A percentile compares a stretch with the other conserved stretches of the same genome.
Conservation (phyloP, 2,329 filamentous ascomycete genomes). For the Talaromyces atroroseus region DNA sequence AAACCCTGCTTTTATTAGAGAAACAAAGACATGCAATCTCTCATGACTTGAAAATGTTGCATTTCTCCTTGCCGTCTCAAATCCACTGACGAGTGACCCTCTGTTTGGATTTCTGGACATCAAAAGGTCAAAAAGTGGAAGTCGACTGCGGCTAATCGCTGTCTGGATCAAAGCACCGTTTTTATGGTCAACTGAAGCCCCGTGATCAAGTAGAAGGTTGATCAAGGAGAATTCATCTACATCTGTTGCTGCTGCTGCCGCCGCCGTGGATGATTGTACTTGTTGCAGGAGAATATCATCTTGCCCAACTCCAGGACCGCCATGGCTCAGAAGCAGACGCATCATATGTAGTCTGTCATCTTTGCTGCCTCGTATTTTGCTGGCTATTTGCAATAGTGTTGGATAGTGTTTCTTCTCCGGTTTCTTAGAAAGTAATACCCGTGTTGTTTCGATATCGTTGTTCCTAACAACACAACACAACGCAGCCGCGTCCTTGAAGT, state of each 20-base stretch:
- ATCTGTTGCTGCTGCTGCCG: too few relatives aligned
- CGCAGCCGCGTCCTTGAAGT: constrained; percentile 1
- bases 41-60: not conserved
- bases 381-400: not conserved
- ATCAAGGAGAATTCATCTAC: not conserved
- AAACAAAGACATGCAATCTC: not conserved
- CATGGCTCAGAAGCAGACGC: not conserved
- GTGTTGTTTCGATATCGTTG: not conserved
- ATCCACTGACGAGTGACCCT: not conserved
- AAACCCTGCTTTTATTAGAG: constrained; percentile 3
- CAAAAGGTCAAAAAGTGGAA: not conserved
- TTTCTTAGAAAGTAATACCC: not conserved
- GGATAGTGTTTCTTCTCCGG: not conserved
- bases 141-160: not conserved
- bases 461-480: not conserved
- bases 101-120: not conserved
- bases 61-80: constrained; percentile 2
- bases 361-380: not conserved
- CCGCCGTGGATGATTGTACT: not conserved
- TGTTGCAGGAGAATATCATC: constrained; percentile 5
- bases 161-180: not conserved
- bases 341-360: not conserved
- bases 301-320: constrained; percentile 4
- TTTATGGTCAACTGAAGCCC: constrained; percentile 1
- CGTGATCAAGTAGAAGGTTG: not conserved